A percentile compares a stretch with the other conserved stretches of the same genome.
These are phyloP conservation scores for Ceraceosorus guamensis DNA, from an alignment of 1,284 basidiomycete genomes.

Conservation along the genomic window DNA sequence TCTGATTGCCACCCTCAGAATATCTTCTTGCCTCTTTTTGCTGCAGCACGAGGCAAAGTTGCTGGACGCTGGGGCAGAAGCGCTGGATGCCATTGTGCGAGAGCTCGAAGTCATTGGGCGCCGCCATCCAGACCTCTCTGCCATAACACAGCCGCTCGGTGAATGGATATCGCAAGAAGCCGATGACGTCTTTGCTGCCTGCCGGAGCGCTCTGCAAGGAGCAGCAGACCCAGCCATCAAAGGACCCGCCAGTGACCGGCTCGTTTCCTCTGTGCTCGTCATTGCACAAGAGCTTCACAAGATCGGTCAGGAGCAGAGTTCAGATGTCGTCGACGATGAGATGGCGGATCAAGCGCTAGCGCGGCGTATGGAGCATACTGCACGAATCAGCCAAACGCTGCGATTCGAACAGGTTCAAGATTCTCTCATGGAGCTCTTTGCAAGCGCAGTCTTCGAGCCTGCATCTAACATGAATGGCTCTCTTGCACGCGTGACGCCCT, in stretches of 20 bases:
- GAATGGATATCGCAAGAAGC: conserved; percentile 5
- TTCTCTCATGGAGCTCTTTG: no score
- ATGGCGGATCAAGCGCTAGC: conserved; percentile 25
- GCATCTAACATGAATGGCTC: conserved; percentile 2
- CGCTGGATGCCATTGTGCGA: neutral
- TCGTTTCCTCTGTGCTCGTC: conserved; percentile 40
- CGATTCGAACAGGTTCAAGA: no score
- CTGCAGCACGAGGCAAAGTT: no score
- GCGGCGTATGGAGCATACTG: conserved; percentile 13
- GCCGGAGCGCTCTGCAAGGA: no score
- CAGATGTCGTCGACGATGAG: conserved; percentile 3
- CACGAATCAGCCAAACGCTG: conserved; percentile 3
- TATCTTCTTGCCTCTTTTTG: no score
- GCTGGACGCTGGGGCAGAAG: no score
- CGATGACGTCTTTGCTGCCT: no score
- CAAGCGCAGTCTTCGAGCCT: no score
- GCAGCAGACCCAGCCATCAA: no score
- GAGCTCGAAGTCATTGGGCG: neutral
- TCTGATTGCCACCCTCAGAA: no score
- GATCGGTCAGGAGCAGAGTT: neutral
- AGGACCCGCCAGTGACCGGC: conserved; percentile 5
- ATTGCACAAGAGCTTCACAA: conserved; percentile 39
- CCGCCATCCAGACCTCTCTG: neutral
- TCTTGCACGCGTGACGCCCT: conserved; percentile 27
- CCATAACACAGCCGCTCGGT: conserved; percentile 3